phyloP scores from a whole-genome alignment of 495 filamentous ascomycete genomes.

The Pyrenopolyporus hunteri region DNA sequence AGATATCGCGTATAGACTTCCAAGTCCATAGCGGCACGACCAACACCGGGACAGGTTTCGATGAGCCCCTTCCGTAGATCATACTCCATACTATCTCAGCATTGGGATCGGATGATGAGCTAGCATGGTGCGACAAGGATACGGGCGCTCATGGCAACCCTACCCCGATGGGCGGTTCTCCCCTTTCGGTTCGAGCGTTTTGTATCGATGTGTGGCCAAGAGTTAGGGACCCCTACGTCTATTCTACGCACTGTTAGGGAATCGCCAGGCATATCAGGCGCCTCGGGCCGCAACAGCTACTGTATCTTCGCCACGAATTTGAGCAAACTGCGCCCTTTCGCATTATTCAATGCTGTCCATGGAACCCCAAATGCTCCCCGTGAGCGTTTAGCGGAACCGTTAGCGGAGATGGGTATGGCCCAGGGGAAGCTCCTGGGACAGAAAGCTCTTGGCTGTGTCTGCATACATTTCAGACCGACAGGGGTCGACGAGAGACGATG shows the following conservation, averaged over 20 bases:
- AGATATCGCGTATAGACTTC: not conserved
- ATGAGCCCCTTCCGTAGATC: conserved; percentile 41
- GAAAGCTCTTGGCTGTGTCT: conserved; percentile 13
- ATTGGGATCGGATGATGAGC: conserved; percentile 29
- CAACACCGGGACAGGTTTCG: conserved; percentile 17
- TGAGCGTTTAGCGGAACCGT: conserved; percentile 32
- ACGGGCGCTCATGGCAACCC: conserved; percentile 13
- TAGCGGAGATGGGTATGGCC: conserved; percentile 15
- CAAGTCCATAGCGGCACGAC: conserved; percentile 2
- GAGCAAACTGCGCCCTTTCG: not conserved
- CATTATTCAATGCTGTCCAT: conserved; percentile 1
- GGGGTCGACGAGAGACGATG: conserved; percentile 5
- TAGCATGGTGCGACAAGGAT: conserved; percentile 34
- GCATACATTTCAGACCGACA: conserved; percentile 6
- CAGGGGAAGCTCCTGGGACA: conserved; percentile 27
- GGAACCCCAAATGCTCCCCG: too few relatives aligned
- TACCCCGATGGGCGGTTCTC: conserved; percentile 21
- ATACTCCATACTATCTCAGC: conserved; percentile 30
- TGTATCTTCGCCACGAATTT: not conserved
- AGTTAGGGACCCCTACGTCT: not conserved
- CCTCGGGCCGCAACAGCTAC: too few relatives aligned
- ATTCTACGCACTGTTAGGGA: not conserved
- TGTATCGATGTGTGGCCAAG: conserved; percentile 2
- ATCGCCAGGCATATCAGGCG: too few relatives aligned
- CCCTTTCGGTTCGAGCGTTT: conserved; percentile 22